Evolutionary conservation across 2,329 filamentous ascomycete genomes (phyloP).

Genomic region (Talaromyces sp.): DNA sequence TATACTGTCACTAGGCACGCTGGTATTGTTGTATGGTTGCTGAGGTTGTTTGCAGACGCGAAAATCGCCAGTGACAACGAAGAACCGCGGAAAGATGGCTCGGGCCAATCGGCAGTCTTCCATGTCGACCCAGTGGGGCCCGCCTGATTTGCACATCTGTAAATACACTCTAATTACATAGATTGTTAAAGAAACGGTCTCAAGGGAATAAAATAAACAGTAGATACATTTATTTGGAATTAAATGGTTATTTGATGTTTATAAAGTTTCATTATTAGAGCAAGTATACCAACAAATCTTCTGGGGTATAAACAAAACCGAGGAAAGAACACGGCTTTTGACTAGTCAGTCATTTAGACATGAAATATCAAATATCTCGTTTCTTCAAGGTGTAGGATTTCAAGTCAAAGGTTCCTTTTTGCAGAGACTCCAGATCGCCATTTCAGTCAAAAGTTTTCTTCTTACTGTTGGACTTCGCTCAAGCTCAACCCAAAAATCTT

Average conservation of each 20-base stretch:
- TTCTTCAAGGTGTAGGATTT: not conserved
- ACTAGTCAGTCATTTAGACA: not conserved
- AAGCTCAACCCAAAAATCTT: not conserved
- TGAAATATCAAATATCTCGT: not conserved
- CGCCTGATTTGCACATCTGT: not conserved
- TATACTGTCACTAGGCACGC: not conserved
- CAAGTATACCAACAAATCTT: not conserved
- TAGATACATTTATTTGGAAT: accelerated
- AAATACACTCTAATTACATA: not conserved
- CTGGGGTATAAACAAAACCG: not conserved
- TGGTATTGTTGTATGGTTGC: not conserved
- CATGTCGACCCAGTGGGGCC: not conserved
- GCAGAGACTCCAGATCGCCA: not conserved
- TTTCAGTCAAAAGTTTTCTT: not conserved
- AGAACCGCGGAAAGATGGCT: not conserved
- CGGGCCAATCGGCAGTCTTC: not conserved
- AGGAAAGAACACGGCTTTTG: not conserved
- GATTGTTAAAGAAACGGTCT: not conserved
- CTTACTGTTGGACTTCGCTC: not conserved
- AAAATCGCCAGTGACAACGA: not conserved
- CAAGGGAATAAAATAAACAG: not conserved
- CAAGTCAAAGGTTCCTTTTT: not conserved
- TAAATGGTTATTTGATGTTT: not conserved
- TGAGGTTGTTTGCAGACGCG: not conserved
- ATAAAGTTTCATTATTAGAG: not conserved